Percentiles rank a stretch among this genome's conserved stretches.
Evolutionary conservation across 805 yeast species (phyloP).

Genomic region (Saitoella complicata): DNA sequence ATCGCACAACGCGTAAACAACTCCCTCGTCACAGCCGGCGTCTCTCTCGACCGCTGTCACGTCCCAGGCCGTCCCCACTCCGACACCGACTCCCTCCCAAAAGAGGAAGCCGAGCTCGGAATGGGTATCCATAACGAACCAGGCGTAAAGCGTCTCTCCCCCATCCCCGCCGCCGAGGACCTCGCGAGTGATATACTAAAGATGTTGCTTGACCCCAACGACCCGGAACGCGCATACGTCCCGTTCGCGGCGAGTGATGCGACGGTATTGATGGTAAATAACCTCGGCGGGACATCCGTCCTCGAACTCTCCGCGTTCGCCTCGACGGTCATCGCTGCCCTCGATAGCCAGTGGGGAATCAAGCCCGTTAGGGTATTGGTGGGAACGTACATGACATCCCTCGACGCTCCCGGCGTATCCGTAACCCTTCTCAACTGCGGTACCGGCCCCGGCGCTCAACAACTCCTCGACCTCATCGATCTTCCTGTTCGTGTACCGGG

Average conservation of each 20-base stretch:
- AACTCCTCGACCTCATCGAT: slow-evolving; percentile 8
- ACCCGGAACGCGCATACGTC: slow-evolving; percentile 68
- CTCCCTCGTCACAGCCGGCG: slow-evolving; percentile 71
- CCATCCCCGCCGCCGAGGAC: slow-evolving; percentile 55
- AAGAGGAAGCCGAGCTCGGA: slow-evolving; percentile 69
- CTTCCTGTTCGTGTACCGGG: slow-evolving; percentile 11
- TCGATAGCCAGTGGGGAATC: slow-evolving; percentile 36
- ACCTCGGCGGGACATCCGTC: slow-evolving; percentile 77
- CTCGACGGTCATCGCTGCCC: slow-evolving; percentile 36
- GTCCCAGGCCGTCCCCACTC: slow-evolving; percentile 54
- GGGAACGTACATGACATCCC: slow-evolving; percentile 75
- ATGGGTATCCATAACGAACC: slow-evolving; percentile 96
- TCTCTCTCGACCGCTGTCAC: slow-evolving; percentile 74
- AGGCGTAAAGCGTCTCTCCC: slow-evolving; percentile 48
- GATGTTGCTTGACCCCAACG: slow-evolving; percentile 43
- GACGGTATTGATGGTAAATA: slow-evolving; percentile 57
- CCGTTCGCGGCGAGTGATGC: slow-evolving; percentile 46
- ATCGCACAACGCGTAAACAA: slow-evolving; percentile 47
- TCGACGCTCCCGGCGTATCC: slow-evolving; percentile 85
- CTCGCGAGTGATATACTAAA: slow-evolving; percentile 43
- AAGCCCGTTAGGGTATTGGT: slow-evolving; percentile 52
- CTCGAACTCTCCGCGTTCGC: slow-evolving; percentile 55
- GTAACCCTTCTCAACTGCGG: slow-evolving; percentile 51
- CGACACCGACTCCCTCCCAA: slow-evolving; percentile 33
- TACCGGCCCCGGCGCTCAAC: slow-evolving; percentile 23